Evolutionary conservation across 306 rosid genomes (phyloP).

Genomic region (Pueraria montana): DNA sequence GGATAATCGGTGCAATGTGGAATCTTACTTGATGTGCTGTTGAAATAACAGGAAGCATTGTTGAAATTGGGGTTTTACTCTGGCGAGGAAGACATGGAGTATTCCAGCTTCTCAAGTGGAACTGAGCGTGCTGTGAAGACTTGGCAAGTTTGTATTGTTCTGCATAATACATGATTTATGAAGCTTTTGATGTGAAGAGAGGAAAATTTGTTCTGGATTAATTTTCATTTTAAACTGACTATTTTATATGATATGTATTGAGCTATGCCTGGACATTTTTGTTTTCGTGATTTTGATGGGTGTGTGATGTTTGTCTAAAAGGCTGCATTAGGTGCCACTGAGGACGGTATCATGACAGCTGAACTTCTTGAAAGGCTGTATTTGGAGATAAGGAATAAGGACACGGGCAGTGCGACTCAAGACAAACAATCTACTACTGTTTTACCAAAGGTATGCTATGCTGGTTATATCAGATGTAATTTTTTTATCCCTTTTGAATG

Average conservation of each 20-base stretch:
- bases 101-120: slow-evolving; percentile 81
- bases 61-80: slow-evolving; percentile 84
- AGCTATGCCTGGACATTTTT: neutral
- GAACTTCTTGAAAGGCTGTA: slow-evolving; percentile 78
- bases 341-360: slow-evolving; percentile 88
- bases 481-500: slow-evolving; percentile 16
- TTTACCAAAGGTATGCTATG: slow-evolving; percentile 64
- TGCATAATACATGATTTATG: neutral
- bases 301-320: slow-evolving; percentile 48
- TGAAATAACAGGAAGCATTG: slow-evolving; percentile 76
- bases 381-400: slow-evolving; percentile 48
- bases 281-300: slow-evolving; percentile 34
- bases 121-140: slow-evolving; percentile 97
- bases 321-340: slow-evolving; percentile 71
- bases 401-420: slow-evolving; percentile 42
- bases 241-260: neutral
- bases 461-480: slow-evolving; percentile 28
- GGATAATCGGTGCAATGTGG: slow-evolving; percentile 31
- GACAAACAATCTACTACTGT: slow-evolving; percentile 42
- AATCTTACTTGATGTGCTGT: slow-evolving; percentile 1
- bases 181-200: neutral
- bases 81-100: slow-evolving; percentile 94
- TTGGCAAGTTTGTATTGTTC: slow-evolving; percentile 85
- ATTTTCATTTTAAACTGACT: slow-evolving; percentile 9
- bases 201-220: neutral